phyloP scores from a whole-genome alignment of 192 early-diverging fungal genomes.

The Haplosporangium gracile region DNA sequence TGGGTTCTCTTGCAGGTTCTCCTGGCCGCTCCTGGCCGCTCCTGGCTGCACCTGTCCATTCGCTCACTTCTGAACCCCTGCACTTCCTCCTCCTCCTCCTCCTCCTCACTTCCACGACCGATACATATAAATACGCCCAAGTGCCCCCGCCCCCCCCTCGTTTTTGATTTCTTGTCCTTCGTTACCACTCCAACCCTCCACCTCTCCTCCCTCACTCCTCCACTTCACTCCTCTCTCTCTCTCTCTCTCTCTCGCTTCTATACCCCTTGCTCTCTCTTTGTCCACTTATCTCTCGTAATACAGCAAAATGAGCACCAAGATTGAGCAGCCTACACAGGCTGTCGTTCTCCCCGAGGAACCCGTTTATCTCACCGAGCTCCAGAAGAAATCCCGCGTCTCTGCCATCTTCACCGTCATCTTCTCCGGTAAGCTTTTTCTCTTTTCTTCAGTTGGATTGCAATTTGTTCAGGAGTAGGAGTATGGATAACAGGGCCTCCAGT shows the following conservation, averaged over 20 bases:
- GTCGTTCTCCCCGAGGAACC: conserved; percentile 19
- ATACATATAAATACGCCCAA: conserved; percentile 2
- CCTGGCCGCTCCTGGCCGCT: background rate
- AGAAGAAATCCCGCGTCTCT: conserved; percentile 15
- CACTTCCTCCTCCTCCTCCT: background rate
- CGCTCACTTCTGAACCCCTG: too few relatives aligned
- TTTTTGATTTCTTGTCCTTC: conserved; percentile 10
- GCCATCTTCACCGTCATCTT: conserved; percentile 53
- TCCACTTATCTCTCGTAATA: background rate
- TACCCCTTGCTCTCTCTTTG: background rate
- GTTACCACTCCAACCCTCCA: background rate
- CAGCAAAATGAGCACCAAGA: conserved; percentile 12
- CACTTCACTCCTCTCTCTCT: background rate
- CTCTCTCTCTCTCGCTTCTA: background rate
- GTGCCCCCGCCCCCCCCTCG: background rate
- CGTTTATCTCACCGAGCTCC: background rate
- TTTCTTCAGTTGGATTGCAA: background rate
- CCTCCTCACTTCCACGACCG: background rate
- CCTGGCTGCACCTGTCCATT: background rate
- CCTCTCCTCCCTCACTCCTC: background rate
- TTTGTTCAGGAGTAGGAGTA: background rate
- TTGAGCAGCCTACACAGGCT: conserved; percentile 17
- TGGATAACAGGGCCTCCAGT: too few relatives aligned
- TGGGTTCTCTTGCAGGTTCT: background rate
- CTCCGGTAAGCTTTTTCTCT: conserved; percentile 18